These are phyloP conservation scores for Scytalidium lignicola DNA, from an alignment of 2,329 filamentous ascomycete species.

Conservation along the genomic window DNA sequence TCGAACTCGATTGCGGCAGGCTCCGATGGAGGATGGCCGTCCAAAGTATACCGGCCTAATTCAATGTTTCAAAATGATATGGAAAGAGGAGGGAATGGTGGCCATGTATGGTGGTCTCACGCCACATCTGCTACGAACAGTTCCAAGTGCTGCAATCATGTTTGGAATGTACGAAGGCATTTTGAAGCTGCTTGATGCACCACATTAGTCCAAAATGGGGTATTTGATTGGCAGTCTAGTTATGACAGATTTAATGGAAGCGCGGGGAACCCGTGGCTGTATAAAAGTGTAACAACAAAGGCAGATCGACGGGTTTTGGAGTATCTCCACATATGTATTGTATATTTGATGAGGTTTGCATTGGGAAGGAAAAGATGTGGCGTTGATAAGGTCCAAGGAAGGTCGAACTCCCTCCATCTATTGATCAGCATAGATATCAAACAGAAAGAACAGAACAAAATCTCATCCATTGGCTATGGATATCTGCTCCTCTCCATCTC, in stretches of 20 bases:
- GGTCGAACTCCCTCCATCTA: no score
- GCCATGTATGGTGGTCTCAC: constrained; percentile 88
- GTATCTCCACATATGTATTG: not conserved
- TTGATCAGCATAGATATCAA: no score
- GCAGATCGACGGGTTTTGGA: not conserved
- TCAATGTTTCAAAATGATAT: constrained; percentile 84
- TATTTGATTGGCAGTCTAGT: not conserved
- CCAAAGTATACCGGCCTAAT: constrained; percentile 84
- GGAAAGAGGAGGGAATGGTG: constrained; percentile 80
- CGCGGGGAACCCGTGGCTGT: not conserved
- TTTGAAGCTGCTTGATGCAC: constrained; percentile 27
- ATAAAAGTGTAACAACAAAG: not conserved
- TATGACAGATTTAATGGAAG: not conserved
- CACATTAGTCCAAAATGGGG: not conserved
- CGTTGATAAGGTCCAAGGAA: not conserved
- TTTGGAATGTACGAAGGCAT: constrained; percentile 69
- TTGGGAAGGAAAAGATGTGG: not conserved
- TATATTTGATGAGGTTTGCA: not conserved
- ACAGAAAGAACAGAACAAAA: no score
- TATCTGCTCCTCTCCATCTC: no score
- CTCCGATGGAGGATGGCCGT: constrained; percentile 64
- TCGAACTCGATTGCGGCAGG: constrained; percentile 78
- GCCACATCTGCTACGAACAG: constrained; percentile 83
- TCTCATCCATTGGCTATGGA: no score
- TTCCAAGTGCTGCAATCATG: constrained; percentile 92